phyloP scores from a whole-genome alignment of 192 early-diverging fungal species.

The Coemansia sp. region DNA sequence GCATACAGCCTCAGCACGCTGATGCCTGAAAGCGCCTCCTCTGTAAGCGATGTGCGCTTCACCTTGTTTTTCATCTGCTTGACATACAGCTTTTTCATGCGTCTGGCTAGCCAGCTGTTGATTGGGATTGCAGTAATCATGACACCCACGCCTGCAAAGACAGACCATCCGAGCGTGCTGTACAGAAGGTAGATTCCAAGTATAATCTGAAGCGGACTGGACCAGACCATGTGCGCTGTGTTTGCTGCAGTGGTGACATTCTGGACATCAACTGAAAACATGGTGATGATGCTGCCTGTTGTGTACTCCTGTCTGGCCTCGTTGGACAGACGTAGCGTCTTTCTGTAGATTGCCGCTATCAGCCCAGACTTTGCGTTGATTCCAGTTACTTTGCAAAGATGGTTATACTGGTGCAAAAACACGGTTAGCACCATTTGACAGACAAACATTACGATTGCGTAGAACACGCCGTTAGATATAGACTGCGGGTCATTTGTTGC shows the following conservation, averaged over 20 bases:
- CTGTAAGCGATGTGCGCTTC: slow-evolving; percentile 67
- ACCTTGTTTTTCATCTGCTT: slow-evolving; percentile 90
- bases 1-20: slow-evolving; percentile 97
- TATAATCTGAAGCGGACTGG: slow-evolving; percentile 77
- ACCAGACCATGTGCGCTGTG: slow-evolving; percentile 76
- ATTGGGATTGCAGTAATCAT: slow-evolving; percentile 83
- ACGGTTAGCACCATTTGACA: slow-evolving; percentile 75
- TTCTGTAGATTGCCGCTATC: slow-evolving; percentile 83
- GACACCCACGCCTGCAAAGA: slow-evolving; percentile 82
- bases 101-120: slow-evolving; percentile 68
- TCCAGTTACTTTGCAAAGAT: slow-evolving; percentile 70
- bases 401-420: slow-evolving; percentile 78
- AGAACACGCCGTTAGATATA: slow-evolving; percentile 72
- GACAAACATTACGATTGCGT: slow-evolving; percentile 78
- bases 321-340: slow-evolving; percentile 80
- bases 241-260: slow-evolving; percentile 58
- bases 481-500: slow-evolving; percentile 58
- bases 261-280: slow-evolving; percentile 70
- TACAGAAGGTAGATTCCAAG: slow-evolving; percentile 80
- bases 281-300: slow-evolving; percentile 72
- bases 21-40: slow-evolving; percentile 89
- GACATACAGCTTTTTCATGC: slow-evolving; percentile 70
- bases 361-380: slow-evolving; percentile 73
- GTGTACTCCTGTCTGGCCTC: slow-evolving; percentile 79
- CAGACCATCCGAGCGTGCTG: slow-evolving; percentile 77